Base-by-base conservation (phyloP, 108 stramenopile species). In the Chaetoceros tenuissimus region DNA sequence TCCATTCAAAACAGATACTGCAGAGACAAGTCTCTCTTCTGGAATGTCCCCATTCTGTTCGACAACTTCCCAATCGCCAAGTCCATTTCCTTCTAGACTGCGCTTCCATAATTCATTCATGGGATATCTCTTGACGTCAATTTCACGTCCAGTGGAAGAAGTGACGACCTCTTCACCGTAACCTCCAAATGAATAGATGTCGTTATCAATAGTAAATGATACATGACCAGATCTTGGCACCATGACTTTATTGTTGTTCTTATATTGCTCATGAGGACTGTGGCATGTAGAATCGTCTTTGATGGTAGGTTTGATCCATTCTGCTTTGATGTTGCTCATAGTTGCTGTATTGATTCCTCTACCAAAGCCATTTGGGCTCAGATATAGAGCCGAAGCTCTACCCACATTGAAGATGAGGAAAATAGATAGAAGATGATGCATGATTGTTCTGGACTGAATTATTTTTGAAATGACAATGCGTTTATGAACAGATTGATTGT, bases 191-290 rank as follows among this genome's bases (percentile, higher is more conserved):
- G 79, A 28, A 24, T 59, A 66, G 28, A 29, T 31, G 5, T 28
- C 51, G 25, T 69, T 53, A 28, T 60, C 19, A 28, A 63, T 40
- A 1, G 50, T 47, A 61, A 84, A 78, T 5, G 78, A 67, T 0
- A 72, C 76, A 29, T 78, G 80, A 10, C 86, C 86, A 13, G 82
- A 84, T 50, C 86, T 67, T 23, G 73, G 75, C 19, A 82, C 82
- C 8, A 28, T 43, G 29, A 71, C 66, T 31, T 21, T 2, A 16
- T 24, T 27, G 1, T 19, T 26, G 24, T 47, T 43, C 22, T 46
- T n/a, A n/a, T n/a, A n/a, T n/a, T n/a, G n/a, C n/a, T n/a, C n/a
- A n/a, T n/a, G n/a, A n/a, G n/a, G n/a, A n/a, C n/a, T n/a, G n/a
- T n/a, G n/a, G n/a, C n/a, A n/a, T n/a, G n/a, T n/a, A n/a, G n/a